Evolutionary conservation across 768 basidiomycete genomes (phyloP).

Genomic region (Roridomyces roridus): DNA sequence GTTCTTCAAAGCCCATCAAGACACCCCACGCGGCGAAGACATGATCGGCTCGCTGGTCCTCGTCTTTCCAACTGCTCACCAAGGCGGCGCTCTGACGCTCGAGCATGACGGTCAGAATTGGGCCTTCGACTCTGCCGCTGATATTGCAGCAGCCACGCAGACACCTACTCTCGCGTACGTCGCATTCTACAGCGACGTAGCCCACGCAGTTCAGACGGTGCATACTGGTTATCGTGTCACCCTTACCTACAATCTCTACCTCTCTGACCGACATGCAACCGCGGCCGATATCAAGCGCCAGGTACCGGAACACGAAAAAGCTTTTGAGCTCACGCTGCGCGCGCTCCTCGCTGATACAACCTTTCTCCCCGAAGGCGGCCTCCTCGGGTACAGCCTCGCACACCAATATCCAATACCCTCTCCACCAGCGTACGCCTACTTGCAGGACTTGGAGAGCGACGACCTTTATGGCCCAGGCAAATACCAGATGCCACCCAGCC

Average conservation of each 20-base stretch:
- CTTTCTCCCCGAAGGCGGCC: slow-evolving; percentile 7
- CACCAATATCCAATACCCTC: slow-evolving; percentile 15
- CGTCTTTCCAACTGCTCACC: slow-evolving; percentile 45
- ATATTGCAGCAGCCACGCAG: slow-evolving; percentile 1
- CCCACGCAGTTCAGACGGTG: slow-evolving; percentile 48
- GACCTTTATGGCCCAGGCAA: not conserved
- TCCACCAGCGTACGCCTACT: too few species aligned
- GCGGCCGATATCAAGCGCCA: not conserved
- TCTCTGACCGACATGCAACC: not conserved
- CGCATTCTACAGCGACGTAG: too few species aligned
- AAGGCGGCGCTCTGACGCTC: slow-evolving; percentile 44
- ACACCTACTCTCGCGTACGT: too few species aligned
- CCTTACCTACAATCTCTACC: slow-evolving; percentile 51
- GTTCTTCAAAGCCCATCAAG: too few species aligned
- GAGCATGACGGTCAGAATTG: slow-evolving; percentile 32
- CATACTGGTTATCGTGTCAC: slow-evolving; percentile 49
- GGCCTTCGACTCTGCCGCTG: slow-evolving; percentile 39
- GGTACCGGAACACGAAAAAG: not conserved
- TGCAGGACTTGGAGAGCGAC: too few species aligned
- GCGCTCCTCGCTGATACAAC: not conserved
- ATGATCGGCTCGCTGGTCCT: too few species aligned
- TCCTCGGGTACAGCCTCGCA: slow-evolving; percentile 9
- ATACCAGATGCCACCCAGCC: not conserved
- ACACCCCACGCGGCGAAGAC: too few species aligned
- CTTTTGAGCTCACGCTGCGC: not conserved